Base-by-base conservation (phyloP, 352 stramenopile species). In the Phytophthora pistaciae region DNA sequence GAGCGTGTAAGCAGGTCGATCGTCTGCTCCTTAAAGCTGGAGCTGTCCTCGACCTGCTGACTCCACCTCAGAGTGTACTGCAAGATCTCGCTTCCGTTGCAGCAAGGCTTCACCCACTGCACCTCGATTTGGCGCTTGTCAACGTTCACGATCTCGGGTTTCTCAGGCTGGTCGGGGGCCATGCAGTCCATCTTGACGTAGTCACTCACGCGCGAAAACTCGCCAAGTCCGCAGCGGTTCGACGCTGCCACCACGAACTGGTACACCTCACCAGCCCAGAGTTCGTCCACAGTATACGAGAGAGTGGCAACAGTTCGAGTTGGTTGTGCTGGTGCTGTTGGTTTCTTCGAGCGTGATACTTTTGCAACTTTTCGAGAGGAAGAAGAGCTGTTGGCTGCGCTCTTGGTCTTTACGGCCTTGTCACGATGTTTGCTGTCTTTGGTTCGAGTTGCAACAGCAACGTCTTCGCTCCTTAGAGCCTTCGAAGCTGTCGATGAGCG, bases 101-200 rank as follows among this genome's bases (percentile, higher is more conserved):
- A 80, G 9, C 81, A 83, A 9, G 85, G 85, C 56, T 91, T 90
- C 23, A 62, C 49, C 87, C 87, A 94, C 29, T 72, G 58, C 5
- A 92, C 59, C 1, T 83, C 66, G 3, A 83, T 48, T 31, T 85
- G 60, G 0, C 80, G 76, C 42, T 87, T 83, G 3, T 76, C 60
- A 16, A 94, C 58, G 5, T 63, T 62, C 8, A 64, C 13, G 52
- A 93, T 68, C 7, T 66, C 60, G 20, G 85, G 85, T 33, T 69
- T 60, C 1, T 18, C 38, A 7, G 87, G 87, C 10, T 84, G 64
- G 27, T 94, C 84, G 0, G 85, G 84, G 0, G 75, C 85, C 16
- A 70, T 89, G 21, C 80, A 83, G 50, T 88, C 72, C 81, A 91
- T 94, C 50, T 90, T 90, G 55, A 93, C 70, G 33, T 92, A 94